These are phyloP conservation scores for Aureobasidium subglaciale DNA, from an alignment of 2,329 filamentous ascomycete species.

Conservation along the genomic window DNA sequence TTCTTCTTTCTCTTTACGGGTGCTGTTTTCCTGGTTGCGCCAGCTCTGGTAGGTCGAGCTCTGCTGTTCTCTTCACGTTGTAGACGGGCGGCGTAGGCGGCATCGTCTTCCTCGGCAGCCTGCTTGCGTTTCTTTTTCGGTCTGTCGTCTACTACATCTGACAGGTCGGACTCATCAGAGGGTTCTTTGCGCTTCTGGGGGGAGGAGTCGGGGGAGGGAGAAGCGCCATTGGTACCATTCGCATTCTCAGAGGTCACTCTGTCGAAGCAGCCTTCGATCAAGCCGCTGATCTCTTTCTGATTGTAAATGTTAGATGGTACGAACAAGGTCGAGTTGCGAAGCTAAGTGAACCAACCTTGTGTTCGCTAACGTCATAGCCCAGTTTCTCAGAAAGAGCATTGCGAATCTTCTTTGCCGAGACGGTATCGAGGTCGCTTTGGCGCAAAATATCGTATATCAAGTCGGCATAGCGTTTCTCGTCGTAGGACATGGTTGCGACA, in stretches of 20 bases:
- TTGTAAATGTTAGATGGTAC: background rate
- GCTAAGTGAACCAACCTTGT: slow-evolving; percentile 48
- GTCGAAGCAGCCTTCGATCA: slow-evolving; percentile 46
- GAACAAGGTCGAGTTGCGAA: background rate
- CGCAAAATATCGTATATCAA: slow-evolving; percentile 59
- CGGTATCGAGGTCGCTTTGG: slow-evolving; percentile 54
- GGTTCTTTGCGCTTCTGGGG: slow-evolving; percentile 36
- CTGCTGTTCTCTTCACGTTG: slow-evolving; percentile 80
- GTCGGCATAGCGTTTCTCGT: slow-evolving; percentile 14
- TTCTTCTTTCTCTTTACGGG: slow-evolving; percentile 67
- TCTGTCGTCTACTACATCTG: slow-evolving; percentile 34
- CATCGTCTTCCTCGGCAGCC: slow-evolving; percentile 67
- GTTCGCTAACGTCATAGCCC: slow-evolving; percentile 53
- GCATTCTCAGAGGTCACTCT: slow-evolving; percentile 28
- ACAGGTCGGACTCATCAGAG: slow-evolving; percentile 32
- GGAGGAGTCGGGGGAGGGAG: slow-evolving; percentile 15
- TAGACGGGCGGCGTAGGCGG: slow-evolving; percentile 74
- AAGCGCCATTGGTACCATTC: slow-evolving; percentile 24
- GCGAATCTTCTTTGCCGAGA: slow-evolving; percentile 59
- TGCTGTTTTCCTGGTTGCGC: slow-evolving; percentile 50
- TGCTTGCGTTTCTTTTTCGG: slow-evolving; percentile 55
- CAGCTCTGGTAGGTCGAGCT: slow-evolving; percentile 64
- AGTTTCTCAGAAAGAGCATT: slow-evolving; percentile 55
- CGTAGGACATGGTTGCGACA: slow-evolving; percentile 15
- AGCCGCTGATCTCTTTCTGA: slow-evolving; percentile 39